Percentiles rank a stretch among this genome's conserved stretches.
Conservation (phyloP, 2,329 filamentous ascomycete genomes). For the Scolecobasidium constrictum region DNA sequence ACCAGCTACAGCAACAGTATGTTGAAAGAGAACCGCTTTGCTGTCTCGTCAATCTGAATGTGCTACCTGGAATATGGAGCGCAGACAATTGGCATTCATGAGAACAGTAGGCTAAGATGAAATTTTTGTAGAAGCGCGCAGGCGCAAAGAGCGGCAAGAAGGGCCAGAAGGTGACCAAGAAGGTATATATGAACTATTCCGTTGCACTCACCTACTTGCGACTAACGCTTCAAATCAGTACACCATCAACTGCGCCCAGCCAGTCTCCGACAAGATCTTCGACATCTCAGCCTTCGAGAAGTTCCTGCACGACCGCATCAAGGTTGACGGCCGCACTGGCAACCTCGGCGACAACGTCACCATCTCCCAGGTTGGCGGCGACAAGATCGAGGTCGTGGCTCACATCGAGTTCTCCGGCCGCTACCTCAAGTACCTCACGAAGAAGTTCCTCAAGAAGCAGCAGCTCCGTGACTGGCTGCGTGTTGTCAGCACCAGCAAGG, state of each 20-base stretch:
- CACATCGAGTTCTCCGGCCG: slow-evolving; percentile 97
- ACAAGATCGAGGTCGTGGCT: slow-evolving; percentile 95
- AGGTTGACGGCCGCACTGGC: slow-evolving; percentile 95
- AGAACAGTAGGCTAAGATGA: slow-evolving; percentile 96
- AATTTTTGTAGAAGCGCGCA: slow-evolving; percentile 42
- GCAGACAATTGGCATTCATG: too few species aligned
- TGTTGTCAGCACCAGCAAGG: slow-evolving; percentile 94
- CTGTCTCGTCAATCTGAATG: slow-evolving; percentile 60
- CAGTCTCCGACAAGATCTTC: slow-evolving; percentile 99
- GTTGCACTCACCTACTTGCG: too few species aligned
- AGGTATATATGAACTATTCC: slow-evolving; percentile 54
- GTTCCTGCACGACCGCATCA: slow-evolving; percentile 99
- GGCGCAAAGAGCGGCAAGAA: slow-evolving; percentile 31
- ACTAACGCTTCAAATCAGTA: too few species aligned
- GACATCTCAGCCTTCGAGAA: slow-evolving; percentile 98
- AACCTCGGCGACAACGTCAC: slow-evolving; percentile 92
- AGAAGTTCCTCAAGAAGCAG: slow-evolving; percentile 99
- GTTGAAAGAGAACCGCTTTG: slow-evolving; percentile 89
- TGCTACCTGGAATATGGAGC: not conserved
- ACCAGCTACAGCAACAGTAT: slow-evolving; percentile 61
- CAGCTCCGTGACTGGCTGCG: slow-evolving; percentile 99
- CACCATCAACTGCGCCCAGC: slow-evolving; percentile 99
- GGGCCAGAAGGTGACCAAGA: slow-evolving; percentile 70
- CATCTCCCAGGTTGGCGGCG: slow-evolving; percentile 85
- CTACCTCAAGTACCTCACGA: slow-evolving; percentile 99